phyloP scores from a whole-genome alignment of 2,329 filamentous ascomycete species.

The Coniochaeta hoffmannii region DNA sequence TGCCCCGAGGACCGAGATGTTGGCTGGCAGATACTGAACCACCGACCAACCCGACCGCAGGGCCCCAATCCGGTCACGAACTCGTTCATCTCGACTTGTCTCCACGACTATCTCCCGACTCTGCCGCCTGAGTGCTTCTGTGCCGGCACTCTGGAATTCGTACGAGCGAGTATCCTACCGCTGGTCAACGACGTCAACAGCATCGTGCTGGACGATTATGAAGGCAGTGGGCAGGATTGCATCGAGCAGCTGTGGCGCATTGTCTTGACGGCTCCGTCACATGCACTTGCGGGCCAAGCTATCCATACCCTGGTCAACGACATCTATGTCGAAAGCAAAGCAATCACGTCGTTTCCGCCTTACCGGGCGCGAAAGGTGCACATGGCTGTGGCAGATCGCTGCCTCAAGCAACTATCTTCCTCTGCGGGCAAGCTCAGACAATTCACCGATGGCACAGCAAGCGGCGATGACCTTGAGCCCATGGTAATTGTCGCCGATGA shows the following conservation, averaged over 20 bases:
- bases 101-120: slow-evolving; percentile 47
- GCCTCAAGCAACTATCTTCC: slow-evolving; percentile 60
- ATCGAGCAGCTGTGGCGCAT: slow-evolving; percentile 78
- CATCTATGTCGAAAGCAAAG: slow-evolving; percentile 57
- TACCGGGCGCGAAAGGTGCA: slow-evolving; percentile 52
- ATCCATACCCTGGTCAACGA: slow-evolving; percentile 62
- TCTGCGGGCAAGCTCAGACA: slow-evolving; percentile 52
- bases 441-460: slow-evolving; percentile 32
- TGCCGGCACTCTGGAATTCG: slow-evolving; percentile 54
- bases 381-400: slow-evolving; percentile 63
- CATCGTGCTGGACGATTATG: slow-evolving; percentile 42
- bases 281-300: slow-evolving; percentile 59
- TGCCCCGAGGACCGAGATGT: slow-evolving; percentile 53
- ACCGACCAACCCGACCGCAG: slow-evolving; percentile 29
- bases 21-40: slow-evolving; percentile 62
- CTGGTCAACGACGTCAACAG: slow-evolving; percentile 36
- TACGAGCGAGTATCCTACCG: slow-evolving; percentile 42
- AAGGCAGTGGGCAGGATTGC: slow-evolving; percentile 43
- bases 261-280: slow-evolving; percentile 59
- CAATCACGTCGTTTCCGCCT: slow-evolving; percentile 42
- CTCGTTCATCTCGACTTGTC: slow-evolving; percentile 46
- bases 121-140: slow-evolving; percentile 54
- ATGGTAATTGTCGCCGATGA: slow-evolving; percentile 45
- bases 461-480: slow-evolving; percentile 37
- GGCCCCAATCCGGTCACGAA: slow-evolving; percentile 33